Evolutionary conservation across 2,329 filamentous ascomycete species (phyloP).

Genomic region (Pyrenochaeta sp.): DNA sequence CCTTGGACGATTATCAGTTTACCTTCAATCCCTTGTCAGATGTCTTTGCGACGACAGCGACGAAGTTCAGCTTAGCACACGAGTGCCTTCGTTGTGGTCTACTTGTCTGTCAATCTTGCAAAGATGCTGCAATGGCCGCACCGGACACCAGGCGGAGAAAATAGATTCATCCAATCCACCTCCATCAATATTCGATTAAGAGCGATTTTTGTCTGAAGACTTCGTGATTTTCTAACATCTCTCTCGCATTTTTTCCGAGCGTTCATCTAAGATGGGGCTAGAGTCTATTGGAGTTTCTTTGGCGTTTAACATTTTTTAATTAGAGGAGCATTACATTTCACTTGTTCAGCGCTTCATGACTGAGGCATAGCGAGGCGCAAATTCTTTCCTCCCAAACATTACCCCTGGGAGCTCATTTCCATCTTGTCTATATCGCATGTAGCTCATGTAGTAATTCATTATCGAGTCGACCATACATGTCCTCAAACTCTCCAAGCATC

Average conservation of each 20-base stretch:
- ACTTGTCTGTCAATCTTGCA: constrained; percentile 24
- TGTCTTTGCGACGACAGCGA: background rate
- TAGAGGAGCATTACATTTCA: background rate
- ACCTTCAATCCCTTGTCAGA: constrained; percentile 19
- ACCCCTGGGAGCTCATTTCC: too few species aligned
- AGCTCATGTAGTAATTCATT: too few species aligned
- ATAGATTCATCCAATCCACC: too few species aligned
- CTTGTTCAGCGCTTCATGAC: background rate
- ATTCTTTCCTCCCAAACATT: background rate
- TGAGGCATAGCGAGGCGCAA: background rate
- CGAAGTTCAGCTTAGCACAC: constrained; percentile 28
- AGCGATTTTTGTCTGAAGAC: too few species aligned
- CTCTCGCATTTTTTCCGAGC: too few species aligned
- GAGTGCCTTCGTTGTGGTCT: constrained; percentile 22
- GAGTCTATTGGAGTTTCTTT: background rate
- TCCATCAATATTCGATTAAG: too few species aligned
- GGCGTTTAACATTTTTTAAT: background rate
- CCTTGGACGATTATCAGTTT: constrained; percentile 28
- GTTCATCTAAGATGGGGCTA: background rate
- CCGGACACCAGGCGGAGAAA: background rate
- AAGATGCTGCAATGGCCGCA: constrained; percentile 7
- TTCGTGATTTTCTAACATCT: too few species aligned
- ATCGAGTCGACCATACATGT: too few species aligned
- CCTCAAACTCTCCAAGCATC: too few species aligned
- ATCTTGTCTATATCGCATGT: too few species aligned